Evolutionary conservation across 1,284 basidiomycete genomes (phyloP).

Genomic region (Malassezia yamatoensis): DNA sequence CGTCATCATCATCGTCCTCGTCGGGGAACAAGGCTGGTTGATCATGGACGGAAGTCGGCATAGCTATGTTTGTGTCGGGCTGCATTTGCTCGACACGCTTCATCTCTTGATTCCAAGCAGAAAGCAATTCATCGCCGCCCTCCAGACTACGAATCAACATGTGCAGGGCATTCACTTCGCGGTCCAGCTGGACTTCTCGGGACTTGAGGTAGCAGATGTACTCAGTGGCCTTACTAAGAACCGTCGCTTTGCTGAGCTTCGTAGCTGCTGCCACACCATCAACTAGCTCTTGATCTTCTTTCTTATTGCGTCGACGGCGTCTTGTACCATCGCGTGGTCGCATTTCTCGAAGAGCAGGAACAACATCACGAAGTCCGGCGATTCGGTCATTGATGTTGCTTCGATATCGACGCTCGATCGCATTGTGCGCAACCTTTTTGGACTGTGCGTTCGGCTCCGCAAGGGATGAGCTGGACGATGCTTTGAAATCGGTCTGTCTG

Average conservation of each 20-base stretch:
- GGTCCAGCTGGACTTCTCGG: conserved; percentile 32
- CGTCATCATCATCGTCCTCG: conserved; percentile 19
- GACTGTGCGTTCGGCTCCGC: not conserved
- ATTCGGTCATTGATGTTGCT: conserved; percentile 48
- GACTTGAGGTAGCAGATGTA: conserved; percentile 45
- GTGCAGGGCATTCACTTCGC: conserved; percentile 34
- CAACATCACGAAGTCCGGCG: conserved; percentile 57
- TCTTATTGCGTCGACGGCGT: conserved; percentile 27
- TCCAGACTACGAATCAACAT: conserved; percentile 38
- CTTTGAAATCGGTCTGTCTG: not conserved
- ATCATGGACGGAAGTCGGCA: conserved; percentile 15
- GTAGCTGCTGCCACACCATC: conserved; percentile 45
- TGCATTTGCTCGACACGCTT: conserved; percentile 19
- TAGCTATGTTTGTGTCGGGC: conserved; percentile 3
- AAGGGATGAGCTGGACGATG: not conserved
- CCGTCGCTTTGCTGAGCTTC: conserved; percentile 47
- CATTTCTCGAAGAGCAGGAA: conserved; percentile 60
- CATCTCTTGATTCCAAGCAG: conserved; percentile 40
- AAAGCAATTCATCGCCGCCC: conserved; percentile 42
- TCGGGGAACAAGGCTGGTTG: conserved; percentile 18
- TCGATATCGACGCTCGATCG: conserved; percentile 43
- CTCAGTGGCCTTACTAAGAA: conserved; percentile 44
- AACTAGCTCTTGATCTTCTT: conserved; percentile 34
- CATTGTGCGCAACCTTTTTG: conserved; percentile 44
- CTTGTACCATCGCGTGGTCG: conserved; percentile 29